A percentile compares a stretch with the other conserved stretches of the same genome.
Conservation (phyloP, 305 asterid genomes). For the Ajuga reptans region DNA sequence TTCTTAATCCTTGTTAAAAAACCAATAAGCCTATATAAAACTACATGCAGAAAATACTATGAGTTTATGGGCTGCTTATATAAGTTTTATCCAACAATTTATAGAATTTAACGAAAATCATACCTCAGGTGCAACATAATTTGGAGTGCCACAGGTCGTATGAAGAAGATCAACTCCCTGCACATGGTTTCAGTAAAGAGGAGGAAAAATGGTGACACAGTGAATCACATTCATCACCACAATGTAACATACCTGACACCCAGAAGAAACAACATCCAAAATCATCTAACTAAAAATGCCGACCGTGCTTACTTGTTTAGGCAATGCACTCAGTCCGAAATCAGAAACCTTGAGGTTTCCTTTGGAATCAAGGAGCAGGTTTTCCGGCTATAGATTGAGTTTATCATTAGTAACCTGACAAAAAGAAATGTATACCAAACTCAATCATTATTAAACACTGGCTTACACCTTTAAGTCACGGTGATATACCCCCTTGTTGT, state of each 20-base stretch:
- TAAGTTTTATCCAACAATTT: neutral
- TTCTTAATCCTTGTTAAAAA: too few relatives aligned
- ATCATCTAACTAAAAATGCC: constrained; percentile 2
- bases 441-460: constrained; percentile 16
- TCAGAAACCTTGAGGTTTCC: constrained; percentile 88
- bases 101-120: constrained; percentile 10
- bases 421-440: constrained; percentile 11
- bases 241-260: constrained; percentile 14
- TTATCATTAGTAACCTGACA: constrained; percentile 23
- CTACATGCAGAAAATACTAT: constrained; percentile 12
- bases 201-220: neutral
- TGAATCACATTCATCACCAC: constrained; percentile 5
- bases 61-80: neutral
- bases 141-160: constrained; percentile 97
- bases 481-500: constrained; percentile 88
- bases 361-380: constrained; percentile 82
- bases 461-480: constrained; percentile 78
- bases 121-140: constrained; percentile 98
- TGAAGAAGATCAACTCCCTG: constrained; percentile 96
- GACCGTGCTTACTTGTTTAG: constrained; percentile 56
- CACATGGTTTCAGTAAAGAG: constrained; percentile 16
- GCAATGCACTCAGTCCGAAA: constrained; percentile 90
- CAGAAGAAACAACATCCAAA: neutral
- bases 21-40: too few relatives aligned
- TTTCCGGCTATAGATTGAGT: constrained; percentile 67